Base-by-base conservation (phyloP, 108 stramenopile genomes). In the Nannochloropsis salina region DNA sequence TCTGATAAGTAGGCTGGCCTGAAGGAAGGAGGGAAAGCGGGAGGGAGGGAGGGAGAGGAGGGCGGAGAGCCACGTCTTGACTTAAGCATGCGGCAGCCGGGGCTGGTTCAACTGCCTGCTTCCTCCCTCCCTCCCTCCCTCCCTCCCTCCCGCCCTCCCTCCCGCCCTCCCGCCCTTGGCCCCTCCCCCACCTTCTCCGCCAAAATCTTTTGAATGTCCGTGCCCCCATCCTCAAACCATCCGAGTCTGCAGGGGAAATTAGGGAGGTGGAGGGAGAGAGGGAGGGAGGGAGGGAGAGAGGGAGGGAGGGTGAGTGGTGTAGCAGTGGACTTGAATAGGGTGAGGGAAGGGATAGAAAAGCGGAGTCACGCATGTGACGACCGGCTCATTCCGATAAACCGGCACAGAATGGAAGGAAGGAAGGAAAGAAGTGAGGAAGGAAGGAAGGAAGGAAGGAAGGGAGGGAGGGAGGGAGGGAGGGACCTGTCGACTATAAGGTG, bases 351-450 rank as follows among this genome's bases (percentile, higher is more conserved):
- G 47, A 12, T 51, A 51, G 47, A 12, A 51, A 51, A n/a, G n/a
- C n/a, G n/a, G n/a, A n/a, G n/a, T n/a, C n/a, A n/a, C n/a, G n/a
- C n/a, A n/a, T n/a, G n/a, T n/a, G n/a, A n/a, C n/a, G n/a, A n/a
- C n/a, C n/a, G n/a, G n/a, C n/a, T n/a, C n/a, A n/a, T n/a, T n/a
- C n/a, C n/a, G n/a, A n/a, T n/a, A n/a, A n/a, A n/a, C n/a, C n/a
- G n/a, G n/a, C n/a, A n/a, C n/a, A n/a, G n/a, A n/a, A n/a, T n/a
- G 47, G 47, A 51, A 51, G 47, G 47, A 51, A 51, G 47, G 47
- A 51, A 51, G 47, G 47, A 12, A 51, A 12, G 47, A 12, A 51
- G 47, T 9, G 47, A 51, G 47, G 47, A 12, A 51, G 47, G 47
- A 51, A 51, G 47, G 47, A 12, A 51, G 47, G 47, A 12, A 51